A percentile compares a stretch with the other conserved stretches of the same genome.
Conservation (phyloP, 345 rosid species). For the Bruguiera sexangula region DNA sequence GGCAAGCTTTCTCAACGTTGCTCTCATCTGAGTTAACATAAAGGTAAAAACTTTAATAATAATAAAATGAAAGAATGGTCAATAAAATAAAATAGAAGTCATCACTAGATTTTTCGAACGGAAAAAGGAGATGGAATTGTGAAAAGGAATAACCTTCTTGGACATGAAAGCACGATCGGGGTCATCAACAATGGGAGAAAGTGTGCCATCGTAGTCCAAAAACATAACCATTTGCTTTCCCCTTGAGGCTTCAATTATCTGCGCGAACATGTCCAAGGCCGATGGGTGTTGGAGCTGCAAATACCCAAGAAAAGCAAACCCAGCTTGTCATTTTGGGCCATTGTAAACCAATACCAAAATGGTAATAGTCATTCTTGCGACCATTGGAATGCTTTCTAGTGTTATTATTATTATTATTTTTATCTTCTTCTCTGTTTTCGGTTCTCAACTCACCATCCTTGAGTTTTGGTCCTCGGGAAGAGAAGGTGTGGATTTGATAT, state of each 20-base stretch:
- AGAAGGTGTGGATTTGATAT: slow-evolving; percentile 46
- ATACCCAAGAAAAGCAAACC: neutral
- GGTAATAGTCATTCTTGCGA: neutral
- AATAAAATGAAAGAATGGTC: neutral
- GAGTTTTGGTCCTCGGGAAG: slow-evolving; percentile 38
- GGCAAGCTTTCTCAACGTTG: slow-evolving; percentile 55
- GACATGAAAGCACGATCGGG: slow-evolving; percentile 96
- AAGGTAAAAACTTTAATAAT: neutral
- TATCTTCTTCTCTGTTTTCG: no score
- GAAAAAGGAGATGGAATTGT: neutral
- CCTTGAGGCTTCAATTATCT: slow-evolving; percentile 53
- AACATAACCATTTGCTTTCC: slow-evolving; percentile 90
- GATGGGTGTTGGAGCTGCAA: slow-evolving; percentile 69
- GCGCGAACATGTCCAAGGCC: slow-evolving; percentile 65
- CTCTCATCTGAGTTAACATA: slow-evolving; percentile 53
- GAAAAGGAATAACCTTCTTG: slow-evolving; percentile 41
- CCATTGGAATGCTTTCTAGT: neutral
- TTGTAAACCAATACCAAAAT: neutral
- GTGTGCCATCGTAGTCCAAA: slow-evolving; percentile 88
- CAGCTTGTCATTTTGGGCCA: neutral
- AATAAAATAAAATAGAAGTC: neutral
- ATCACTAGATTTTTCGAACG: neutral
- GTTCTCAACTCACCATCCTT: slow-evolving; percentile 52
- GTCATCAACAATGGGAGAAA: slow-evolving; percentile 84
- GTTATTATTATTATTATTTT: no score